Evolutionary conservation across 75 land plant genomes (phyloP), one percentile per base, ranked within the genome.

Genomic region (Pinus tabuliformis): DNA sequence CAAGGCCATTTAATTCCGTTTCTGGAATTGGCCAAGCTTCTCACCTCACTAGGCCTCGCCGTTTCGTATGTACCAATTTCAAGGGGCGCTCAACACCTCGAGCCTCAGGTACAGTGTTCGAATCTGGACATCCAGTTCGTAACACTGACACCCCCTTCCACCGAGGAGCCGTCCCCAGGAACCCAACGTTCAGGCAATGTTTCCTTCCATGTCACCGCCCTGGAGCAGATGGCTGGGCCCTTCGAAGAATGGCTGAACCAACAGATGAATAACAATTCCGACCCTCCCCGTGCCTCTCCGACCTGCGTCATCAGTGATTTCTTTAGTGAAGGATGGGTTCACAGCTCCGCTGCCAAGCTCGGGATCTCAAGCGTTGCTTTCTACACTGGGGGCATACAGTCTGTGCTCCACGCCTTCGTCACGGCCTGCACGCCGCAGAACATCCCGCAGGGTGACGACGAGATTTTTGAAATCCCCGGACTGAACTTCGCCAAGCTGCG

Each of bases 301-400:
- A 57, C 72, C 12, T 85, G 92, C 75, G 13, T 90, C 15, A 74
- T 90, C 37, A 72, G 84, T 3, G 92, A 90, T 61, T 36, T 70
- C 4, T 73, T 81, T 68, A 42, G 78, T 18, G 62, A 83, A 1
- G 85, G 84, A 76, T 26, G 26, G 26, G 26, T 26, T 26, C 26
- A 26, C 26, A 26, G 26, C 26, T 26, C 26, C 26, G 26, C 73
- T 80, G 0, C 36, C 22, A 83, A 73, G 9, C 72, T 81, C 14
- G 74, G 74, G 22, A 83, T 90, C 21, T 86, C 88, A 12, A 57
- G 81, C 57, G 64, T 83, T 1, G 74, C 58, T 8, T 85, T 85
- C 49, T 56, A 78, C 14, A 80, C 82, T 0, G 11, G 63, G 4
- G 14, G 80, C 4, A 78, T 74, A 62, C 56, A 83, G 42, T 36